These are phyloP conservation scores for Ganoderma sinense DNA, from an alignment of 1,284 basidiomycete species.

Conservation along the genomic window DNA sequence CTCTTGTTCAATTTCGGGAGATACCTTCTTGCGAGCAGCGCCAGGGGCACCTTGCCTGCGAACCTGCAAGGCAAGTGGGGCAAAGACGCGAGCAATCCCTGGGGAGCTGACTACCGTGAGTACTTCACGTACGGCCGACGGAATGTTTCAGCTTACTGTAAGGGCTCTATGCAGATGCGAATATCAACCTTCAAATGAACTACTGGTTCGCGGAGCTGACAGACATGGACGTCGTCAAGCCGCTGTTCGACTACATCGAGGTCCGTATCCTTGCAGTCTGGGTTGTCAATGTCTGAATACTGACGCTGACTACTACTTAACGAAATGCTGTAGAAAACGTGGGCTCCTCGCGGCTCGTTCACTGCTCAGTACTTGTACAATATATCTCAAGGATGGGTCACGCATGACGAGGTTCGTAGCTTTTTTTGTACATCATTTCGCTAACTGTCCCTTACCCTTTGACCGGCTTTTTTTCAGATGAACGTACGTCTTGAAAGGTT, in stretches of 20 bases:
- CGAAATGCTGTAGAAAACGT: constrained; percentile 62
- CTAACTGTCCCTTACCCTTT: not conserved
- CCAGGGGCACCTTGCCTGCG: constrained; percentile 67
- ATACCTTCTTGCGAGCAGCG: constrained; percentile 68
- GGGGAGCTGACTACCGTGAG: constrained; percentile 63
- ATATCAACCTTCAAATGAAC: constrained; percentile 84
- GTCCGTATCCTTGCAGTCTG: constrained; percentile 42
- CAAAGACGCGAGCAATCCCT: constrained; percentile 58
- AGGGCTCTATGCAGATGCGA: constrained; percentile 56
- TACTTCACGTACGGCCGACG: constrained; percentile 4
- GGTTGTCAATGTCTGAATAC: not conserved
- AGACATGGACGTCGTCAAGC: constrained; percentile 61
- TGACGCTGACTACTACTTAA: not conserved
- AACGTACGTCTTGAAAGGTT: constrained; percentile 49
- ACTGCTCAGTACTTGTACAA: constrained; percentile 77
- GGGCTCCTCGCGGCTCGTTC: constrained; percentile 71
- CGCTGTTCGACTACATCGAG: constrained; percentile 75
- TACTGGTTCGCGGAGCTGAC: constrained; percentile 80
- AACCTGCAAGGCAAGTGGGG: constrained; percentile 83
- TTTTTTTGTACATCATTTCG: no score
- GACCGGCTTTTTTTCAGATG: no score
- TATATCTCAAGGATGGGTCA: constrained; percentile 73
- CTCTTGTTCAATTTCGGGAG: constrained; percentile 77
- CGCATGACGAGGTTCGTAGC: constrained; percentile 64
- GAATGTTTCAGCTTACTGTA: not conserved